Base-by-base conservation (phyloP, 2,329 filamentous ascomycete genomes). In the Hypoxylon sp. region DNA sequence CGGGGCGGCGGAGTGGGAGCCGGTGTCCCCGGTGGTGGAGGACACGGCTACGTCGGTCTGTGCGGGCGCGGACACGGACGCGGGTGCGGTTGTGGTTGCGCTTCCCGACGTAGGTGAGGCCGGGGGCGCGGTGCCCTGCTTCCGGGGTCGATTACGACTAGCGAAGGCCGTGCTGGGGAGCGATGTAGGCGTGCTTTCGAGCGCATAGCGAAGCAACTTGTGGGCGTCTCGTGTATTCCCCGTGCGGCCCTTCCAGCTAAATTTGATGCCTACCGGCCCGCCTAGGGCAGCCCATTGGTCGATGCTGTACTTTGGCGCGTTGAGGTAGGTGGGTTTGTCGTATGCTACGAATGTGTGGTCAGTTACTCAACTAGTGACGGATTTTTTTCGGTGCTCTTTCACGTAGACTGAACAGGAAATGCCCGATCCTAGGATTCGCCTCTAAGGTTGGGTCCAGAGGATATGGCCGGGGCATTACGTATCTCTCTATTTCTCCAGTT, bases 171-270 rank as follows among this genome's bases (percentile, higher is more conserved):
- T 78, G 79, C 76, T 71, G 65, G 76, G 60, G 55, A 72, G 48
- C 66, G 71, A 69, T 0, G 74, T 75, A 4, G 76, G 73, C 14
- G 64, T 50, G 40, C 68, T 57, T 37, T 78, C 75, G 17, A 82
- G 78, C 7, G 82, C 80, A 20, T 84, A 78, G 13, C 82, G 79
- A 20, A 85, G 75, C n/a, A 87, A 81, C 68, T 83, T 82, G 76
- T 87, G 85, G 1, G 81, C 81, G 67, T 80, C 77, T 42, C 81
- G 80, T 13, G 83, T 81, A 57, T 81, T 83, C 8, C 85, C 85
- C 22, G 81, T 82, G 7, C 62, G 73, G 17, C 85, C 84, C 17
- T 72, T 72, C 77, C 83, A 80, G 73, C 74, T 76, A 65, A 86
- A 82, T 20, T 68, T 57, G 66, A 87, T 80, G 69, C 77, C 80